Evolutionary conservation across 345 rosid species (phyloP).

Genomic region (Citropsis articulata): DNA sequence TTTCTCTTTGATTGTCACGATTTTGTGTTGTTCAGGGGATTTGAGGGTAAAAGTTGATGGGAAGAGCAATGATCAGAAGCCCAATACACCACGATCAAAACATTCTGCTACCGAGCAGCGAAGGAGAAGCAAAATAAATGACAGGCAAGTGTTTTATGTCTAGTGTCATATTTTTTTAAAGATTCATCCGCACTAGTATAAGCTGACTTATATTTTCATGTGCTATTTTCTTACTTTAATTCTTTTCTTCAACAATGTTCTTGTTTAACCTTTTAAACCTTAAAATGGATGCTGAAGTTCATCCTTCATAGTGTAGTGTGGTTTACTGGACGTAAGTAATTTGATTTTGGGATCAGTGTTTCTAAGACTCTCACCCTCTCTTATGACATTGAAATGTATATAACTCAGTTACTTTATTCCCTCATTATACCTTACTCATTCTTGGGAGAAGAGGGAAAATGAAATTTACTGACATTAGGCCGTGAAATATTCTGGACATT

Average conservation of each 20-base stretch:
- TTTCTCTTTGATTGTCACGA: not conserved
- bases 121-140: constrained; percentile 95
- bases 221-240: not conserved
- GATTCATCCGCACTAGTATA: not conserved
- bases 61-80: constrained; percentile 72
- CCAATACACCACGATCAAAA: constrained; percentile 87
- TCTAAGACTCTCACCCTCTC: not conserved
- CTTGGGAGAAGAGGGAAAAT: not conserved
- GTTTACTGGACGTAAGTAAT: not conserved
- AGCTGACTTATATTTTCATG: not conserved
- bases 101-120: constrained; percentile 99
- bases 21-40: constrained; percentile 38
- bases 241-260: not conserved
- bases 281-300: not conserved
- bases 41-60: constrained; percentile 63
- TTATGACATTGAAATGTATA: no score
- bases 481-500: not conserved
- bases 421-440: not conserved
- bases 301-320: not conserved
- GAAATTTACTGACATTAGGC: not conserved
- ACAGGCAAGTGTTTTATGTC: constrained; percentile 46
- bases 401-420: not conserved
- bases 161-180: not conserved
- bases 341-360: not conserved
- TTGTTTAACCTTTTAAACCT: not conserved